A percentile compares a stretch with the other conserved stretches of the same genome.
Conservation (phyloP, 108 stramenopile species). For the Conticribra guillardii region DNA sequence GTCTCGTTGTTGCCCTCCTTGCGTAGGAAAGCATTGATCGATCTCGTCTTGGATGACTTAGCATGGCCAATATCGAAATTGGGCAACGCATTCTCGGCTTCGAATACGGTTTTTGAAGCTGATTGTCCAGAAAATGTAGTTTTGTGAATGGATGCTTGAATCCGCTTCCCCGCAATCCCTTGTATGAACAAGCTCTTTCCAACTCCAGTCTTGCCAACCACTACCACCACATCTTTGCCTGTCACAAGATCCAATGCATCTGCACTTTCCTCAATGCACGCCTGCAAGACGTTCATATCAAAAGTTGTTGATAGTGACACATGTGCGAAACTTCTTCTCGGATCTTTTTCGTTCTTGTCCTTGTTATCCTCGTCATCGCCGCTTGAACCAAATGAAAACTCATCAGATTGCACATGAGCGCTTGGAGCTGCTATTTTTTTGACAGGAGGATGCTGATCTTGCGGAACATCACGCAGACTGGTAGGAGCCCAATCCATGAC, state of each 20-base stretch:
- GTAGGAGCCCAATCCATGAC: no score
- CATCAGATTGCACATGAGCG: no score
- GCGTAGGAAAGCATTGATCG: conserved; percentile 43
- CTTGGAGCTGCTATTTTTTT: no score
- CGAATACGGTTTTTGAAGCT: conserved; percentile 49
- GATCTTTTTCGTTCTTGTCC: no score
- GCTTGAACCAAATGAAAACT: no score
- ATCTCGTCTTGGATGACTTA: conserved; percentile 56
- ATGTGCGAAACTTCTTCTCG: no score
- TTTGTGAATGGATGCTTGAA: conserved; percentile 24
- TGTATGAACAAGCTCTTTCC: conserved; percentile 61
- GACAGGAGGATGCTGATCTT: no score
- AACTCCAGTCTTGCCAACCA: conserved; percentile 61
- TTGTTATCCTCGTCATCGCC: no score
- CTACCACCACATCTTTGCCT: conserved; percentile 46
- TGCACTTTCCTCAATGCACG: conserved; percentile 46
- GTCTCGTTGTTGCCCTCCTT: conserved; percentile 9
- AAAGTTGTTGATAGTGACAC: conserved; percentile 42
- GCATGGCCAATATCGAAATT: conserved; percentile 66
- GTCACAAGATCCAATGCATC: conserved; percentile 42
- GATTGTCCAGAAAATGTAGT: conserved; percentile 36
- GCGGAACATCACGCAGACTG: no score
- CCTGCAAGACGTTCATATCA: conserved; percentile 52
- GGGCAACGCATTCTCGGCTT: conserved; percentile 48
- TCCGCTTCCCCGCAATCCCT: conserved; percentile 62